phyloP scores from a whole-genome alignment of 2,329 filamentous ascomycete species.

The Penicillium sp. region DNA sequence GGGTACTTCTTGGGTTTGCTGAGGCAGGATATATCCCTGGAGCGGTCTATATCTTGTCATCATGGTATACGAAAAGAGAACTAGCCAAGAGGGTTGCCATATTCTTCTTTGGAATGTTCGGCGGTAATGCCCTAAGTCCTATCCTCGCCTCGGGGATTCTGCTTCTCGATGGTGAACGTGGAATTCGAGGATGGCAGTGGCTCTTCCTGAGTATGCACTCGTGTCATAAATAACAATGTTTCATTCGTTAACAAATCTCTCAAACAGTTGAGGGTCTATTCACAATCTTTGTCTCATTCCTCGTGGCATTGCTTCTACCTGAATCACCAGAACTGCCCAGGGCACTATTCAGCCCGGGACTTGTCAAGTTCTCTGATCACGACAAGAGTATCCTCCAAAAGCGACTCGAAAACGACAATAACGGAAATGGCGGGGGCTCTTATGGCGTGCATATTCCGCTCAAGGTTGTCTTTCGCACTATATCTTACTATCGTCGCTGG shows the following conservation, averaged over 20 bases:
- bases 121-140: neutral
- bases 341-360: neutral
- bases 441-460: neutral
- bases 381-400: neutral
- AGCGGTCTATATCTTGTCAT: neutral
- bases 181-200: neutral
- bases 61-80: slow-evolving; percentile 3
- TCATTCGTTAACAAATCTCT: neutral
- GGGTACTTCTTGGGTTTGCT: neutral
- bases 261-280: neutral
- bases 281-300: neutral
- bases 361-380: neutral
- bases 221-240: neutral
- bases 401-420: neutral
- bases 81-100: neutral
- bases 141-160: neutral
- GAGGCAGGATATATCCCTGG: neutral
- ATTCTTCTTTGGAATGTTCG: slow-evolving; percentile 5
- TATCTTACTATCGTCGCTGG: neutral
- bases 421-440: neutral
- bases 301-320: neutral
- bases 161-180: neutral
- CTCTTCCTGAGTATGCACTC: neutral
- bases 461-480: neutral
- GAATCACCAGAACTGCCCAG: neutral